phyloP scores from a whole-genome alignment of 345 rosid species.

The Microcos paniculata region DNA sequence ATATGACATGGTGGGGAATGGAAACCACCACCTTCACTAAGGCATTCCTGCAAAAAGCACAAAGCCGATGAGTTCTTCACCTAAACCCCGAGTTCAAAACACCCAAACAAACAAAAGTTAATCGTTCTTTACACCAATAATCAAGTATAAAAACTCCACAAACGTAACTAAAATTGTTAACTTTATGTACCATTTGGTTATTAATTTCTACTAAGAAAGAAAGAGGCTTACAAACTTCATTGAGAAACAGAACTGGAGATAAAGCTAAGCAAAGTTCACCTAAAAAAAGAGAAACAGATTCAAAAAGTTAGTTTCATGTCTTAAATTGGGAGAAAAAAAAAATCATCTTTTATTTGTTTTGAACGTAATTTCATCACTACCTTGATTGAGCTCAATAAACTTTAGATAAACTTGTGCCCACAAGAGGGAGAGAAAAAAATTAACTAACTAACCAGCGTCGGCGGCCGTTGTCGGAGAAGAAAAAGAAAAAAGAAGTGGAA shows the following conservation, averaged over 20 bases:
- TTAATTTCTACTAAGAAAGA: constrained; percentile 5
- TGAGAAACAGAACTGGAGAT: constrained; percentile 7
- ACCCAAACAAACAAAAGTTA: neutral
- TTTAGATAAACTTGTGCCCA: too few species aligned
- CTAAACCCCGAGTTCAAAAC: neutral
- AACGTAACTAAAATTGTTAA: neutral
- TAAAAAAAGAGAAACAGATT: neutral
- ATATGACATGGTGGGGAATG: constrained; percentile 70
- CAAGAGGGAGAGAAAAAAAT: too few species aligned
- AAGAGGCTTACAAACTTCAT: constrained; percentile 63
- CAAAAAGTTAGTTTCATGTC: neutral
- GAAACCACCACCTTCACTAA: constrained; percentile 68
- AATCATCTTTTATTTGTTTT: too few species aligned
- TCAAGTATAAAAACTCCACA: neutral
- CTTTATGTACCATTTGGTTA: neutral
- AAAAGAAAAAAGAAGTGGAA: too few species aligned
- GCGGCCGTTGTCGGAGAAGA: too few species aligned
- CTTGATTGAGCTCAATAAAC: too few species aligned
- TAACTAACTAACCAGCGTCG: too few species aligned
- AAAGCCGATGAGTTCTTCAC: neutral
- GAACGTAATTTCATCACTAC: too few species aligned
- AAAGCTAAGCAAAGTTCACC: neutral
- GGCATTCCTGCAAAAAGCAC: constrained; percentile 64
- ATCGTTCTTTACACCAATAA: neutral
- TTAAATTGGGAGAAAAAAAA: neutral